Evolutionary conservation across 1,139 yeast species (phyloP).

Genomic region (Yamadazyma kanchanaburiensis): DNA sequence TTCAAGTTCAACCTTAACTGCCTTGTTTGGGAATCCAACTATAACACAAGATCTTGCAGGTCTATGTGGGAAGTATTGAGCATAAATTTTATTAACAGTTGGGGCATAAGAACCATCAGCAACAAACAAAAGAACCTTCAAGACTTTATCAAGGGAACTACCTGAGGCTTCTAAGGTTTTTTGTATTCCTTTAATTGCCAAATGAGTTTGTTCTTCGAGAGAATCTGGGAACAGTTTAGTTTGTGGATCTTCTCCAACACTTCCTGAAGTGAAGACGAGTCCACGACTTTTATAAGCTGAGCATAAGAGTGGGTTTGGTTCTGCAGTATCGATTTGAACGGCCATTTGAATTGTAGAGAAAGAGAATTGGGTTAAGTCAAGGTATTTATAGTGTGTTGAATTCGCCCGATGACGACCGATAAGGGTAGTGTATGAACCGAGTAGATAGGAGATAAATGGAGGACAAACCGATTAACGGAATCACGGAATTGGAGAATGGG

Average conservation of each 20-base stretch:
- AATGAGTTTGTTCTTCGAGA: slow-evolving; percentile 4
- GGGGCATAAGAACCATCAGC: slow-evolving; percentile 4
- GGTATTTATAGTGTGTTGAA: too few species aligned
- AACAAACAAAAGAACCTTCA: slow-evolving; percentile 6
- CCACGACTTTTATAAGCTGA: neutral
- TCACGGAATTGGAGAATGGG: too few species aligned
- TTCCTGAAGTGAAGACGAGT: slow-evolving; percentile 4
- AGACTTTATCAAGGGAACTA: slow-evolving; percentile 4
- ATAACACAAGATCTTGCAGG: slow-evolving; percentile 54
- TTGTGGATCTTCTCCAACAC: slow-evolving; percentile 3
- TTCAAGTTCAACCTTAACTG: slow-evolving; percentile 42
- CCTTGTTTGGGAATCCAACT: slow-evolving; percentile 39
- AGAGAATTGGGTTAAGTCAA: too few species aligned
- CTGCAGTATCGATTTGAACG: neutral
- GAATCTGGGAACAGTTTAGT: slow-evolving; percentile 4
- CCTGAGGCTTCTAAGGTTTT: slow-evolving; percentile 2
- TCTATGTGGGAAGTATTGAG: slow-evolving; percentile 36
- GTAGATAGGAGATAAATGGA: too few species aligned
- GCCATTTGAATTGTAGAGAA: too few species aligned
- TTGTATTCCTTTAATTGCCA: slow-evolving; percentile 1
- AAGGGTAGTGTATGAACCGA: too few species aligned
- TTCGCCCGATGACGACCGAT: too few species aligned
- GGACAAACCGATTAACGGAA: too few species aligned
- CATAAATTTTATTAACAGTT: slow-evolving; percentile 24
- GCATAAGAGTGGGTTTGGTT: neutral